Base-by-base conservation (phyloP, 2,329 filamentous ascomycete genomes). In the Trichothecium sympodiale region DNA sequence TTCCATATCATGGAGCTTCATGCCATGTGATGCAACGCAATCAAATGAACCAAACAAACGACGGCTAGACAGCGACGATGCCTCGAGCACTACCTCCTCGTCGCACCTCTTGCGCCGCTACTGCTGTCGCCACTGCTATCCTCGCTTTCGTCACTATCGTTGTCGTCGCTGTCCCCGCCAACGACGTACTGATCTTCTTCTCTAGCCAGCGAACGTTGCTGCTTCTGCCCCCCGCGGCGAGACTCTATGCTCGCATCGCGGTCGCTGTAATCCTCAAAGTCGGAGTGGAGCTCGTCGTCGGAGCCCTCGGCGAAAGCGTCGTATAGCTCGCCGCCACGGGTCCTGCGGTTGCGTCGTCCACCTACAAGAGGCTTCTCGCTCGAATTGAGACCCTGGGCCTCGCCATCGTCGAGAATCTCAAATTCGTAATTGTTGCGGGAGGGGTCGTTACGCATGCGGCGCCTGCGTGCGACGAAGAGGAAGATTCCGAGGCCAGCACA, bases 261-360 rank as follows among this genome's bases (percentile, higher is more conserved):
- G 29, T 52, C 47, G 17, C 33, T 39, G 34, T 47, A 47, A 25
- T 30, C 43, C 39, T 37, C 40, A 38, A 36, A 39, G 27, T 65
- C 64, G 12, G 62, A 63, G 25, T 64, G 65, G 31, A 50, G 54
- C 4, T 62, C 62, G 39, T 89, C 89, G 17, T 74, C 71, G 41
- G 73, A 77, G 35, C 87, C 89, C 13, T 85, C 88, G 0, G 91
- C 91, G 67, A 98, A 98, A 4, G 91, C 91, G 65, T 98, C 91
- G 56, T 98, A 98, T 31, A 98, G 64, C 62, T 96, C 89, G 18
- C 89, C 87, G 3, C 86, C 91, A 15, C 85, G 59, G 35, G 70
- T 67, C 44, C 72, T 67, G 38, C 65, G 64, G 14, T 62, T 48
- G 45, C 57, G 53, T 17, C 49, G 50, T 8, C 65, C 58, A 39